phyloP scores from a whole-genome alignment of 2,329 filamentous ascomycete species.

The Sporothrix humicola region DNA sequence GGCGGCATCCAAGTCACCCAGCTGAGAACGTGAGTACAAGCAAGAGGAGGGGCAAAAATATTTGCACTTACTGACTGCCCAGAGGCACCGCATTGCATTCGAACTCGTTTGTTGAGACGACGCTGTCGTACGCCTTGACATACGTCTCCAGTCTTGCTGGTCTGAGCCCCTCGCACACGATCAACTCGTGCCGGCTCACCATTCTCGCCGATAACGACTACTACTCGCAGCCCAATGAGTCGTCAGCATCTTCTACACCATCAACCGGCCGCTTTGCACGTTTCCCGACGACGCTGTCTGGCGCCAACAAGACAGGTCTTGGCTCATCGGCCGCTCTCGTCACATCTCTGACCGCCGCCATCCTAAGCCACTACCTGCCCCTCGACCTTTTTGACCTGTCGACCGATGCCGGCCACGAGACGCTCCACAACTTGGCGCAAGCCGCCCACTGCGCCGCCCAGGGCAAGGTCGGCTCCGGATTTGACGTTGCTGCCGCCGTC shows the following conservation, averaged over 20 bases:
- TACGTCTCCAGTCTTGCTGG: constrained; percentile 66
- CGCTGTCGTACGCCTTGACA: constrained; percentile 83
- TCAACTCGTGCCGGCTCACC: constrained; percentile 74
- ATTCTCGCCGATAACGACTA: constrained; percentile 97
- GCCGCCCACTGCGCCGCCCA: constrained; percentile 93
- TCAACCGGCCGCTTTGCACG: constrained; percentile 68
- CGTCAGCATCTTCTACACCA: constrained; percentile 35
- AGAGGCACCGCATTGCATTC: constrained; percentile 54
- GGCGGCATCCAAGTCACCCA: constrained; percentile 85
- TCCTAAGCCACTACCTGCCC: constrained; percentile 77
- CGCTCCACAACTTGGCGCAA: constrained; percentile 91
- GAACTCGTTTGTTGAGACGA: constrained; percentile 93
- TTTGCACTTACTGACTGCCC: neutral
- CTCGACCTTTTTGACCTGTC: constrained; percentile 60
- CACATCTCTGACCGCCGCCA: constrained; percentile 78
- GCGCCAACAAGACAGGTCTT: constrained; percentile 93
- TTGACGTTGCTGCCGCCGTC: constrained; percentile 91
- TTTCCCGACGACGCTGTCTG: constrained; percentile 75
- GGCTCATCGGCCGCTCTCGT: constrained; percentile 95
- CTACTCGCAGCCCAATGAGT: constrained; percentile 73
- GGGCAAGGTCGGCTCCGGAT: constrained; percentile 94
- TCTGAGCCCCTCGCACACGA: constrained; percentile 52
- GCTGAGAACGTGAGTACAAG: constrained; percentile 71
- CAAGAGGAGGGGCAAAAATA: neutral
- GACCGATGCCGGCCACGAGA: constrained; percentile 59